Evolutionary conservation across 768 basidiomycete species (phyloP), one percentile per base, ranked within the genome.

Genomic region (Mycena vulgaris): DNA sequence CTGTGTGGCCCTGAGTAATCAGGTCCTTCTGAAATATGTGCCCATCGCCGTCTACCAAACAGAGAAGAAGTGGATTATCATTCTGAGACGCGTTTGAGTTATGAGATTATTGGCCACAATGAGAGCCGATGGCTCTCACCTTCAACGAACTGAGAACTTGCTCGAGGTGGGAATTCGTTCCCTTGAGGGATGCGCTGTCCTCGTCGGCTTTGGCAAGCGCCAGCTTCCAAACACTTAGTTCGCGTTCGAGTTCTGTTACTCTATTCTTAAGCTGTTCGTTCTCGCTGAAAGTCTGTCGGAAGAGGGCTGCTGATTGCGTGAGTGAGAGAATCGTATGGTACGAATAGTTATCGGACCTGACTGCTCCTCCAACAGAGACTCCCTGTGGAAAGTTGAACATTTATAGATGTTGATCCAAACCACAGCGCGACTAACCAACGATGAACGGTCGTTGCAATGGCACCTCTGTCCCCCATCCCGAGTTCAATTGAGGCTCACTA

Each of bases 41-140:
- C 17, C 78, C 78, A 56, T 88, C 87, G 19, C 86, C 87, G 61
- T 88, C 87, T 53, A 88, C 77, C 40, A 88, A 75, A 81, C 86
- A 80, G 40, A 85, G 69, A 23, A 83, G 69, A 35, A 85, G 74
- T 9, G 82, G 81, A 52, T 85, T 83, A 63, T 84, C 83, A 13
- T 83, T 81, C 83, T 85, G 56, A 5, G 31, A 52, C 8, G 30
- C 9, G 10, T 35, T 28, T 37, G 42, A n/a, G 21, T 8, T 3
- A 3, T n/a, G 19, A 42, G 39, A 51, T 35, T 14, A 37, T 6
- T 37, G 14, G 6, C 11, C 27, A 23, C 40, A 53, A 7, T 19
- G 13, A 19, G 60, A 45, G 60, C n/a, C 27, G 53, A 55, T 27
- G 13, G 40, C 67, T 31, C 79, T 61, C 33, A 81, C 80, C 74